Base-by-base conservation (phyloP, 108 stramenopile genomes). In the Epipyxis sp. region DNA sequence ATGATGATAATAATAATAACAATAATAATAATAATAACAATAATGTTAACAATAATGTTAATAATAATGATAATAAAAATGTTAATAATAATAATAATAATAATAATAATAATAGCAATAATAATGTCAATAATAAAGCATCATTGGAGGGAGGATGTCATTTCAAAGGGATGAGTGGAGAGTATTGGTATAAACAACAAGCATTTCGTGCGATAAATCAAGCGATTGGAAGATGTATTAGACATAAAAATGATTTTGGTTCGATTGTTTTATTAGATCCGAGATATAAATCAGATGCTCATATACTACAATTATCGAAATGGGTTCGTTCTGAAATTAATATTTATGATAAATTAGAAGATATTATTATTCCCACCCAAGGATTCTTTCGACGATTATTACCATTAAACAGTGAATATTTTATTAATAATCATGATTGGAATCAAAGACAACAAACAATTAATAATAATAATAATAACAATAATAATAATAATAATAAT, bases 181-280 rank as follows among this genome's bases (percentile, higher is more conserved):
- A 0, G 90, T 91, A 41, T n/a, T 95, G 92, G 93, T 95, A 95
- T 80, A n/a, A 81, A 1, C 92, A 93, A 72, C 93, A 95, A 81
- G 95, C 95, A 1, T 93, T 90, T 62, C 89, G 93, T 6, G 95
- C 93, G 0, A 84, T 94, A 42, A 91, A 92, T 59, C 95, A 95
- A 83, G 95, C 93, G 0, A 79, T 93, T 0, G 92, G 92, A 0
- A 85, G 91, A 34, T 92, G 91, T 76, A 92, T 94, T 62, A 89
- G 94, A 42, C 95, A 95, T 80, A 82, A 83, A 59, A 88, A 86
- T 34, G 95, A 95, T 74, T 94, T 90, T 82, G 95, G 95, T 25
- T 87, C 91, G 16, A 86, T 95, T 6, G 79, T 94, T 32, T 67
- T 95, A 50, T 77, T 94, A 76, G 94, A 95, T 82, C 83, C 85